A percentile compares a stretch with the other conserved stretches of the same genome.
phyloP scores from a whole-genome alignment of 495 filamentous ascomycete genomes.

The Cryomyces antarcticus region DNA sequence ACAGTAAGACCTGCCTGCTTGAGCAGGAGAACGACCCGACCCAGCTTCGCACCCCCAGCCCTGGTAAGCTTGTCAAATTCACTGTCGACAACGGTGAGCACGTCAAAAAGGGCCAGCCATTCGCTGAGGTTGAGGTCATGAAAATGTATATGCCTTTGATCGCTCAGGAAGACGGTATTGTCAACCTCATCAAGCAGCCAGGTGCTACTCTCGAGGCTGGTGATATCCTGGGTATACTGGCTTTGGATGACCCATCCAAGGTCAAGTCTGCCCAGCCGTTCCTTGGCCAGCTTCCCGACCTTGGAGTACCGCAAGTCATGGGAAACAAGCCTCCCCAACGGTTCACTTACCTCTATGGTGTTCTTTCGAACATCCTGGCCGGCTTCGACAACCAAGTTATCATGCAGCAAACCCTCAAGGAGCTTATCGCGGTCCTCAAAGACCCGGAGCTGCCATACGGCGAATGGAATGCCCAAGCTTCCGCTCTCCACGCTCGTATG shows the following conservation, averaged over 20 bases:
- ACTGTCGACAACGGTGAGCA: slow-evolving; percentile 93
- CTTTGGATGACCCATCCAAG: slow-evolving; percentile 84
- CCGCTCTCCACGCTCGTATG: slow-evolving; percentile 89
- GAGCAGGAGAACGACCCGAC: slow-evolving; percentile 99
- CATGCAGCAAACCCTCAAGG: slow-evolving; percentile 74
- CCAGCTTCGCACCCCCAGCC: slow-evolving; percentile 82
- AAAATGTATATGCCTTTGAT: slow-evolving; percentile 99
- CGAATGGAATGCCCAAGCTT: slow-evolving; percentile 88
- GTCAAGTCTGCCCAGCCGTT: slow-evolving; percentile 98
- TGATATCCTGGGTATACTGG: slow-evolving; percentile 94
- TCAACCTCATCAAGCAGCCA: slow-evolving; percentile 97
- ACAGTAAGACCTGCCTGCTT: slow-evolving; percentile 91
- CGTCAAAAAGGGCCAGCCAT: slow-evolving; percentile 79
- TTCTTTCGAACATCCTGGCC: slow-evolving; percentile 72
- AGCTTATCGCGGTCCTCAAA: slow-evolving; percentile 74
- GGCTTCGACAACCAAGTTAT: slow-evolving; percentile 97
- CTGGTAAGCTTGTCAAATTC: slow-evolving; percentile 97
- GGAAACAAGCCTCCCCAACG: slow-evolving; percentile 85
- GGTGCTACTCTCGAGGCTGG: slow-evolving; percentile 94
- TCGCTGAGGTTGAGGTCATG: slow-evolving; percentile 98
- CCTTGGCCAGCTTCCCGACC: slow-evolving; percentile 70
- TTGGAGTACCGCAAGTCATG: slow-evolving; percentile 67
- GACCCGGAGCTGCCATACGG: slow-evolving; percentile 84
- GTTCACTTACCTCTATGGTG: slow-evolving; percentile 55
- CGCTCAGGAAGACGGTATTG: slow-evolving; percentile 89